Evolutionary conservation across 169 alveolate genomes (phyloP), one percentile per base, ranked within the genome.

Genomic region (Neospora caninum): DNA sequence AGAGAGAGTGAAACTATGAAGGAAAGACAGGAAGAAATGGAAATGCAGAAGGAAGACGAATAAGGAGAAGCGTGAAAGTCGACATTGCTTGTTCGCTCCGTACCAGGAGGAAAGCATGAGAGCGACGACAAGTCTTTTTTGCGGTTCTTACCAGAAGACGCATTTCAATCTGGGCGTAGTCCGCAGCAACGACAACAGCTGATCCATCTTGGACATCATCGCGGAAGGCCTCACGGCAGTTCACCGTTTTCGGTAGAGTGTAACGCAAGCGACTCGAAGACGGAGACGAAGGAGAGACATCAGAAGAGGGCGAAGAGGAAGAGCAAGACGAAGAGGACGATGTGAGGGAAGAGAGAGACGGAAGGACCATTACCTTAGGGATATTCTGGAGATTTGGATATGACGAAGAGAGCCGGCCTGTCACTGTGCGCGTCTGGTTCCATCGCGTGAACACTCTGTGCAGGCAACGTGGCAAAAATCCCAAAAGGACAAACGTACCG

Each of bases 381-480:
- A 96, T 95, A 29, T 96, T 96, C 84, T 96, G 97, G 87, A 96
- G 58, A 67, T 96, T 96, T 31, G 95, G 97, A 58, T 94, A 93
- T 39, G 95, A 96, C 67, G 96, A 93, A 0, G 97, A 96, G 34
- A 96, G 88, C 27, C 97, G 89, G 13, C 97, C 97, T 1, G 97
- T 96, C 49, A 96, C 96, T 2, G 97, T 95, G 43, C 95, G 95
- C 43, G 96, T 92, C 73, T 96, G 97, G 93, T 96, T 96, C 96
- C 96, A 94, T 49, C 93, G 92, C 41, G 94, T 88, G 54, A 41
- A 94, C 34, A 94, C 80, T 43, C 96, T 91, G 43, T 34, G 6
- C n/a, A 6, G 41, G 27, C 38, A 25, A n/a, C n/a, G n/a, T n/a
- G n/a, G n/a, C n/a, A n/a, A n/a, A n/a, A n/a, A n/a, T n/a, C n/a